phyloP scores from a whole-genome alignment of 2,329 filamentous ascomycete genomes.

The Alternaria angustiovoidea region DNA sequence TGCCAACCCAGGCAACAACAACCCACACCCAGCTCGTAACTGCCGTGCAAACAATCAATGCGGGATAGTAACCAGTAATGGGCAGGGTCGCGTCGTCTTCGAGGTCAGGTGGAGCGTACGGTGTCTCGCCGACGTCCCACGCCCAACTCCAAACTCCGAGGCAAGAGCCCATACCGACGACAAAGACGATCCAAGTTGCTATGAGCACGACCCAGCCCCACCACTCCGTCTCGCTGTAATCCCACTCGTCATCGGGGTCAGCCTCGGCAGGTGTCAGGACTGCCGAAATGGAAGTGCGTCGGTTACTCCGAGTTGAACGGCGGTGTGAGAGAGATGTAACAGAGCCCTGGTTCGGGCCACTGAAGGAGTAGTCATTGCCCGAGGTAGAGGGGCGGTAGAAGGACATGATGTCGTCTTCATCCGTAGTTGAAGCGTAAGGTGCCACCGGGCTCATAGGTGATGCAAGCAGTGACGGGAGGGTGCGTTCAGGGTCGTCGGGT shows the following conservation, averaged over 20 bases:
- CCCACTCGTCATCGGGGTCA: slow-evolving; percentile 69
- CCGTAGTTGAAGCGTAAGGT: slow-evolving; percentile 76
- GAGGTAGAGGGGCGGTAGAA: slow-evolving; percentile 57
- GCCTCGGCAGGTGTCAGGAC: slow-evolving; percentile 36
- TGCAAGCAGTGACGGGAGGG: slow-evolving; percentile 48
- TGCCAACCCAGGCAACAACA: slow-evolving; percentile 94
- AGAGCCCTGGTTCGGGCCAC: slow-evolving; percentile 26
- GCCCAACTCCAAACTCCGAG: slow-evolving; percentile 98
- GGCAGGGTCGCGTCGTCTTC: slow-evolving; percentile 94
- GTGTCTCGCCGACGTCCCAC: slow-evolving; percentile 96
- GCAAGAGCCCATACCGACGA: slow-evolving; percentile 95
- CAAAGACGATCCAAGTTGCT: slow-evolving; percentile 94
- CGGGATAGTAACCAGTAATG: slow-evolving; percentile 96
- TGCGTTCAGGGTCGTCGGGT: slow-evolving; percentile 23
- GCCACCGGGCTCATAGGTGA: slow-evolving; percentile 61
- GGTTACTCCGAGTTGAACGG: slow-evolving; percentile 39
- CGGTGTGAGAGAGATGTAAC: slow-evolving; percentile 40
- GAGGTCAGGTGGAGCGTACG: slow-evolving; percentile 92
- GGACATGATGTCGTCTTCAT: slow-evolving; percentile 80
- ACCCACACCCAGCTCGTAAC: slow-evolving; percentile 99
- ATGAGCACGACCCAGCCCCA: slow-evolving; percentile 96
- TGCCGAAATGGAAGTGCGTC: slow-evolving; percentile 32
- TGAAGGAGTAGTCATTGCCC: slow-evolving; percentile 54
- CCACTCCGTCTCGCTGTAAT: slow-evolving; percentile 94
- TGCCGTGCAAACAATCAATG: slow-evolving; percentile 88